Conservation (phyloP, 129 eudicot genomes). For the Kitagawia praeruptora region DNA sequence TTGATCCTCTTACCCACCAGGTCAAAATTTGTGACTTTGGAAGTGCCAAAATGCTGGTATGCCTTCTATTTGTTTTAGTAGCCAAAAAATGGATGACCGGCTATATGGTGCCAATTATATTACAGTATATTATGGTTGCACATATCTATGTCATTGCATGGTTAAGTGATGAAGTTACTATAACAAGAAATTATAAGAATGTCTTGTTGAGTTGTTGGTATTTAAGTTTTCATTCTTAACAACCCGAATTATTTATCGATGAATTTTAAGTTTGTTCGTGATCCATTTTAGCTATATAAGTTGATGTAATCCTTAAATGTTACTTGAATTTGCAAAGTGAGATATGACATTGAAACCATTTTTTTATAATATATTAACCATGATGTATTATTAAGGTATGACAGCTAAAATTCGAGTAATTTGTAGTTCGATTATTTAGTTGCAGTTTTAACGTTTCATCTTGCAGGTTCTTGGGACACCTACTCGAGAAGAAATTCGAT, state of each 20-base stretch:
- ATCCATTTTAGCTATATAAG: background rate
- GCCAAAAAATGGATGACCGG: background rate
- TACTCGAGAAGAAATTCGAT: constrained; percentile 88
- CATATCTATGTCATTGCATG: background rate
- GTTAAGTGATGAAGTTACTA: background rate
- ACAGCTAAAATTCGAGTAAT: background rate
- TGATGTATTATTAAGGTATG: constrained; percentile 58
- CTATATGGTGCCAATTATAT: background rate
- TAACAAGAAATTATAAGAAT: background rate
- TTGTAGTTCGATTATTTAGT: background rate
- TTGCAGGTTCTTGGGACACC: constrained; percentile 96
- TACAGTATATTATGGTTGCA: background rate
- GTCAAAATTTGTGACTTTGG: constrained; percentile 96
- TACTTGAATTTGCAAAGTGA: background rate
- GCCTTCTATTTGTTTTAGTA: constrained; percentile 11
- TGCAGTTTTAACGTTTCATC: background rate
- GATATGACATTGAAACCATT: background rate
- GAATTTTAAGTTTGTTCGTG: background rate
- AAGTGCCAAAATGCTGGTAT: constrained; percentile 90
- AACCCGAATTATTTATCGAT: background rate
- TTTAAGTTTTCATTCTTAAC: background rate
- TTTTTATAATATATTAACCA: background rate
- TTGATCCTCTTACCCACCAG: constrained; percentile 70
- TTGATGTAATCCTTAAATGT: background rate
- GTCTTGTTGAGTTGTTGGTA: background rate